Evolutionary conservation across 352 stramenopile genomes (phyloP).

Genomic region (Pythium utonaiense): DNA sequence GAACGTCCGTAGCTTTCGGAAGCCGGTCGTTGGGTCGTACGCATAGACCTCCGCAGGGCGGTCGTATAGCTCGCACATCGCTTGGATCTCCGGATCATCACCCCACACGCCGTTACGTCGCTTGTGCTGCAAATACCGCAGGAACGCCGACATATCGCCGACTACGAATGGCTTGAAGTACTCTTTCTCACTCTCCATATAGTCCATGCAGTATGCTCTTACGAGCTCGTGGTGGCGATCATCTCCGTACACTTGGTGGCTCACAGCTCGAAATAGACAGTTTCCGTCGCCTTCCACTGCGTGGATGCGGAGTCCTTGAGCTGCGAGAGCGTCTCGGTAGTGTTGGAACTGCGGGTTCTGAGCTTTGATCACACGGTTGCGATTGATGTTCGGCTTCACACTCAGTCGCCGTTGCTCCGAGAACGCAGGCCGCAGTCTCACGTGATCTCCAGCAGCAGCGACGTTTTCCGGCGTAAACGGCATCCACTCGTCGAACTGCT

Average conservation of each 20-base stretch:
- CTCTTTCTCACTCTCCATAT: conserved; percentile 92
- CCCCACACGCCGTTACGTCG: conserved; percentile 90
- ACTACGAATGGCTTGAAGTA: conserved; percentile 92
- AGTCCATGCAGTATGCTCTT: conserved; percentile 90
- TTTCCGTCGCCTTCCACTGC: conserved; percentile 95
- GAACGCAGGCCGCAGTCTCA: conserved; percentile 23
- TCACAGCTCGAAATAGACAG: conserved; percentile 96
- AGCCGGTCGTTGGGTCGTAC: conserved; percentile 69
- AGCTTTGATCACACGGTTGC: conserved; percentile 56
- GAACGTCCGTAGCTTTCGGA: conserved; percentile 84
- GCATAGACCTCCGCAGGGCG: conserved; percentile 88
- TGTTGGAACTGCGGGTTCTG: conserved; percentile 76
- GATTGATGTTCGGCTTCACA: conserved; percentile 33
- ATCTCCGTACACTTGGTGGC: conserved; percentile 95
- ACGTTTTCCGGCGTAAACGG: conserved; percentile 53
- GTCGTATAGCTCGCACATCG: conserved; percentile 94
- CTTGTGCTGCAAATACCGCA: conserved; percentile 90
- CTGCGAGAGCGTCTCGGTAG: conserved; percentile 53
- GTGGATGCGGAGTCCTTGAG: conserved; percentile 44
- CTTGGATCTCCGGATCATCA: conserved; percentile 95
- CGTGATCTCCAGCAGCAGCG: conserved; percentile 56
- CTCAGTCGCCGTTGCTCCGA: conserved; percentile 40
- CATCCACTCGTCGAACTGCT: conserved; percentile 75
- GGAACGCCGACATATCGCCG: conserved; percentile 85
- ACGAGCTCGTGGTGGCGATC: conserved; percentile 89